Conservation (phyloP, 2,329 filamentous ascomycete species). For the Nectriaceae sp. region DNA sequence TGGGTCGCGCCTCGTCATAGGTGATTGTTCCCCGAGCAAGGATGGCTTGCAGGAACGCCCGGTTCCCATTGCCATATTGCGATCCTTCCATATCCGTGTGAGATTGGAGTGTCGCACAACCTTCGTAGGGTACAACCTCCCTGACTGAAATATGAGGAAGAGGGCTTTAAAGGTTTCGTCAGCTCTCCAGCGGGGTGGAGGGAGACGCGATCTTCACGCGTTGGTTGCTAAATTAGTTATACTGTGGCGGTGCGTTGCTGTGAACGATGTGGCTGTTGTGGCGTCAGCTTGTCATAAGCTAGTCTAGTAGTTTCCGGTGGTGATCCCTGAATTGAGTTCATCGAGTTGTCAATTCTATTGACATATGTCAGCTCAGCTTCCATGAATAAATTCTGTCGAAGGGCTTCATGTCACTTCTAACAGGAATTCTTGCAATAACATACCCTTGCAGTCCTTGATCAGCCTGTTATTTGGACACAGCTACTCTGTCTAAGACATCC, state of each 20-base stretch:
- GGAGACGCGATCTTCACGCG: conserved; percentile 3
- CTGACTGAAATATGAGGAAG: background rate
- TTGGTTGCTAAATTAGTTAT: background rate
- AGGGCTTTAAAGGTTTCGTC: background rate
- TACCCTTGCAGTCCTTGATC: too few species aligned
- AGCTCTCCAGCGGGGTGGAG: background rate
- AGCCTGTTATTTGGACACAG: too few species aligned
- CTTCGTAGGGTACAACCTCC: too few species aligned
- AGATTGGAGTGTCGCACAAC: too few species aligned
- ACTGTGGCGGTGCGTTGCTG: conserved; percentile 27
- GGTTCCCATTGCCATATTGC: conserved; percentile 64
- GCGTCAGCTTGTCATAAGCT: background rate
- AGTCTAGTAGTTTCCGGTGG: too few species aligned
- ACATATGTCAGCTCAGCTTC: too few species aligned
- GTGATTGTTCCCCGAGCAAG: conserved; percentile 78
- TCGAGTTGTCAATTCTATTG: too few species aligned
- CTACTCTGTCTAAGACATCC: too few species aligned
- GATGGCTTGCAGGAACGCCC: conserved; percentile 89
- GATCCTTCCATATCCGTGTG: conserved; percentile 24
- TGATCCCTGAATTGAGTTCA: too few species aligned
- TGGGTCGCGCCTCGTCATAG: conserved; percentile 67
- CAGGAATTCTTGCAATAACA: too few species aligned
- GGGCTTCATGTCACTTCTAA: too few species aligned
- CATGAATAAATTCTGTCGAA: too few species aligned
- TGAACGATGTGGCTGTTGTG: background rate